A percentile compares a stretch with the other conserved stretches of the same genome.
Evolutionary conservation across 768 basidiomycete species (phyloP).

Genomic region (Leccinum incarnatum): DNA sequence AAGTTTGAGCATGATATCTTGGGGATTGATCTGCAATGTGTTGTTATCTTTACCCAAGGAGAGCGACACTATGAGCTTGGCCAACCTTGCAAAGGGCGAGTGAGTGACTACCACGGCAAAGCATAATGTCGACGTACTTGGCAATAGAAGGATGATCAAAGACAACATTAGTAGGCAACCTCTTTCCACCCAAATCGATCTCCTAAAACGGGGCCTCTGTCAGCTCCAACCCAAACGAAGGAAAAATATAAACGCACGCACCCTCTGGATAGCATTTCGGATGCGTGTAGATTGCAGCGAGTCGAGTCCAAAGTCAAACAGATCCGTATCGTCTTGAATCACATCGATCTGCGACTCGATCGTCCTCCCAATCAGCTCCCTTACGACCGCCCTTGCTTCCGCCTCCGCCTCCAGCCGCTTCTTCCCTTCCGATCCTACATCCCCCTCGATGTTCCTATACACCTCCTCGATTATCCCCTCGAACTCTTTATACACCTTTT

Average conservation of each 20-base stretch:
- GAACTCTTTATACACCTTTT: conserved; percentile 50
- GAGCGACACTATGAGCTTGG: conserved; percentile 38
- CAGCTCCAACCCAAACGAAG: conserved; percentile 19
- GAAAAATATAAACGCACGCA: conserved; percentile 14
- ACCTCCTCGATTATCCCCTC: conserved; percentile 41
- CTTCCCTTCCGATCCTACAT: conserved; percentile 28
- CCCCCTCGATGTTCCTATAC: conserved; percentile 43
- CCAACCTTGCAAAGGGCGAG: conserved; percentile 29
- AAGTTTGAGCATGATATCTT: conserved; percentile 40
- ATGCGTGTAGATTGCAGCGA: conserved; percentile 50
- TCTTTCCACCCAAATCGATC: conserved; percentile 22
- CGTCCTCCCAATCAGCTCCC: conserved; percentile 20
- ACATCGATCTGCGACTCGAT: conserved; percentile 15
- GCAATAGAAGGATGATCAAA: conserved; percentile 48
- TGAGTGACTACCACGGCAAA: not conserved
- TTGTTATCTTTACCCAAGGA: conserved; percentile 28
- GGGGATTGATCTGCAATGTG: too few relatives aligned
- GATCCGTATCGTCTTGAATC: conserved; percentile 35
- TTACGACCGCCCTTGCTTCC: conserved; percentile 13
- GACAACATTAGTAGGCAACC: conserved; percentile 34
- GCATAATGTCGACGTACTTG: conserved; percentile 25
- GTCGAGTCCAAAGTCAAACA: conserved; percentile 51
- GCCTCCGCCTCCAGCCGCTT: conserved; percentile 3
- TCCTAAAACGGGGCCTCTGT: conserved; percentile 4
- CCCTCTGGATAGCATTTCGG: conserved; percentile 46